These are phyloP conservation scores for Botrytis fabae DNA, from an alignment of 2,329 filamentous ascomycete species.

Conservation along the genomic window DNA sequence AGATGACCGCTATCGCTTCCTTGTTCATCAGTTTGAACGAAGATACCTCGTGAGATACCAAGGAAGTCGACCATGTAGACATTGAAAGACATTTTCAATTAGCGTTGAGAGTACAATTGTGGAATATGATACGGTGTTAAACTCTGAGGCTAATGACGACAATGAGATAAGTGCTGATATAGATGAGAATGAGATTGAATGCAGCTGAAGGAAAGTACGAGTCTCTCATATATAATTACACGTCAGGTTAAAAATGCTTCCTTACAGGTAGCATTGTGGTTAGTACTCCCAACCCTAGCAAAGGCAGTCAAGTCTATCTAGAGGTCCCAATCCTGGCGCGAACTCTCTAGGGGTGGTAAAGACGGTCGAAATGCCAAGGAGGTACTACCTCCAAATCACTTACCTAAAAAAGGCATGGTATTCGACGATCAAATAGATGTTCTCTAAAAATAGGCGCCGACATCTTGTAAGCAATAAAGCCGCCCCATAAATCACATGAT, in stretches of 20 bases:
- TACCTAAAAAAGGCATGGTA: conserved; percentile 3
- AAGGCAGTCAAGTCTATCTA: conserved; percentile 18
- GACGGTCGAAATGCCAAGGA: conserved; percentile 12
- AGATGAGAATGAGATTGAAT: not conserved
- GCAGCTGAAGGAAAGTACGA: not conserved
- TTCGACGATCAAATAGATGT: conserved; percentile 5
- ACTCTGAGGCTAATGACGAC: not conserved
- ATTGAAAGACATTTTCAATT: conserved; percentile 14
- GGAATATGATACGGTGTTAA: not conserved
- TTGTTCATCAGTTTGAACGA: conserved; percentile 20
- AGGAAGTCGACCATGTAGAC: conserved; percentile 22
- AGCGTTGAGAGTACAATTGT: not conserved
- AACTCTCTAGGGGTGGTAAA: not conserved
- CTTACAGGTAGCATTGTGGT: not conserved
- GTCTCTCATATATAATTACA: conserved; percentile 9
- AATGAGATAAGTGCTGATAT: not conserved
- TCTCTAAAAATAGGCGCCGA: conserved; percentile 1
- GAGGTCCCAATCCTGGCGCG: conserved; percentile 21
- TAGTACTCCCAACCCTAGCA: not conserved
- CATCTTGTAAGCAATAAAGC: not conserved
- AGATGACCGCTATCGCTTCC: conserved; percentile 21
- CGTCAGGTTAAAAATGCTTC: not conserved
- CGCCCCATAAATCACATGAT: conserved; percentile 14
- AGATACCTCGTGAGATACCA: conserved; percentile 19
- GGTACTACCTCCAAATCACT: not conserved